Base-by-base conservation (phyloP, 768 basidiomycete species). In the Mrakia blollopis region DNA sequence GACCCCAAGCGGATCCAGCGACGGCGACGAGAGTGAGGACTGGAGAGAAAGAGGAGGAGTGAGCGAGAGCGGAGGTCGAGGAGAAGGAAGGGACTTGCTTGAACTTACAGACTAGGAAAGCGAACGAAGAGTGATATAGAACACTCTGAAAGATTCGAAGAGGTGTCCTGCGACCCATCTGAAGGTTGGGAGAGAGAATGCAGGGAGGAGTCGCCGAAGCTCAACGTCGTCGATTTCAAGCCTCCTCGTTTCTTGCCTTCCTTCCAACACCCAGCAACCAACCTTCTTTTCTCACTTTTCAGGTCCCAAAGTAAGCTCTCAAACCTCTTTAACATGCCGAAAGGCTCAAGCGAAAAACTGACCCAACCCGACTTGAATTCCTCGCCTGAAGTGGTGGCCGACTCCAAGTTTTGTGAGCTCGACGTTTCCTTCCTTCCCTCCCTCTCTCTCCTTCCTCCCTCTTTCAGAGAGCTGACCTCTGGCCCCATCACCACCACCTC, bases 61-160 rank as follows among this genome's bases (percentile, higher is more conserved):
- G 70, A 47, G 70, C 39, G 30, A 35, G 25, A 10, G 21, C 10
- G 35, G 32, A 21, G 21, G 18, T 13, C 18, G 18, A 8, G 2
- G 23, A n/a, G 21, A 6, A 30, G n/a, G 35, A 44, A n/a, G 21
- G 35, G 21, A 4, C 18, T 8, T 6, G n/a, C n/a, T n/a, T n/a
- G 28, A 21, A 71, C 70, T 71, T 2, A 54, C 70, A 32, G 25
- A 83, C 76, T 73, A 81, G 79, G 8, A 81, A 61, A 13, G 76
- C 79, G 73, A 83, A 83, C 23, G 79, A 80, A 10, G 79, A 52
- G 32, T 82, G 81, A 62, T 83, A 83, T n/a, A 81, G 74, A 16
- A 81, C 75, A 6, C 79, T 79, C 14, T n/a, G 28, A 30, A 80
- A 62, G 14, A 78, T 67, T 25, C 28, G 39, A 13, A 72, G 50